Conservation (phyloP, 2,329 filamentous ascomycete species). For the Rhinocladiella similis region DNA sequence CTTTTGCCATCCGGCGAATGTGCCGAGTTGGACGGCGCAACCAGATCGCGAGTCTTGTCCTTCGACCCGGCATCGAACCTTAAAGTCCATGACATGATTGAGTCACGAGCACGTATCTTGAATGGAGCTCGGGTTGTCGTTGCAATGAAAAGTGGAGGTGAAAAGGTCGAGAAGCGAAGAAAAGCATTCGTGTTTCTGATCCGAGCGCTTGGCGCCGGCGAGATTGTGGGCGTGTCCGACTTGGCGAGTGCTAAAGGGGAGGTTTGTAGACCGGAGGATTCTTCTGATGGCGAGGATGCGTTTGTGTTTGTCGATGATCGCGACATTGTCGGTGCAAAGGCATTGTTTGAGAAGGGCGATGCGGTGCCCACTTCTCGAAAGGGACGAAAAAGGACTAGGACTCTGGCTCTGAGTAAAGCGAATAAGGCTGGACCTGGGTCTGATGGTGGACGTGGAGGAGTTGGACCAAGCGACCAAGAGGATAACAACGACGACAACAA, state of each 20-base stretch:
- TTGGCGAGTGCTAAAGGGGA: constrained; percentile 63
- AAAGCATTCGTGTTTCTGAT: constrained; percentile 78
- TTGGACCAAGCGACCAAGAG: constrained; percentile 24
- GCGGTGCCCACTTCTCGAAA: constrained; percentile 19
- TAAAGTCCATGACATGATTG: constrained; percentile 58
- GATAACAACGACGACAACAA: too few relatives aligned
- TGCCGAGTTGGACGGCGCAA: constrained; percentile 70
- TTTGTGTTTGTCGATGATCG: constrained; percentile 78
- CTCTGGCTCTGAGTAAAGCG: too few relatives aligned
- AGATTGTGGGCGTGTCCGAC: constrained; percentile 65
- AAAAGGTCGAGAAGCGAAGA: constrained; percentile 61
- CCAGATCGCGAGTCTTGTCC: constrained; percentile 72
- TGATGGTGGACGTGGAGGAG: too few relatives aligned
- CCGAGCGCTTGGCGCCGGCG: constrained; percentile 71
- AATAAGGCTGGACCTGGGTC: too few relatives aligned
- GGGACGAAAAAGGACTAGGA: constrained; percentile 17
- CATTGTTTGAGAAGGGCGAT: constrained; percentile 36
- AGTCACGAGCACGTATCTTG: constrained; percentile 63
- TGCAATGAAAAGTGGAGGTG: constrained; percentile 56
- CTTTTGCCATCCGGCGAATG: constrained; percentile 84
- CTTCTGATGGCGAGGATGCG: constrained; percentile 17
- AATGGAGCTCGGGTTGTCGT: constrained; percentile 68
- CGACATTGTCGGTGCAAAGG: constrained; percentile 54
- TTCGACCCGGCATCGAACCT: constrained; percentile 47
- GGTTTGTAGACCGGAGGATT: neutral